Evolutionary conservation across 2,329 filamentous ascomycete genomes (phyloP), one percentile per base, ranked within the genome.

Genomic region (Cordyceps farinosa): DNA sequence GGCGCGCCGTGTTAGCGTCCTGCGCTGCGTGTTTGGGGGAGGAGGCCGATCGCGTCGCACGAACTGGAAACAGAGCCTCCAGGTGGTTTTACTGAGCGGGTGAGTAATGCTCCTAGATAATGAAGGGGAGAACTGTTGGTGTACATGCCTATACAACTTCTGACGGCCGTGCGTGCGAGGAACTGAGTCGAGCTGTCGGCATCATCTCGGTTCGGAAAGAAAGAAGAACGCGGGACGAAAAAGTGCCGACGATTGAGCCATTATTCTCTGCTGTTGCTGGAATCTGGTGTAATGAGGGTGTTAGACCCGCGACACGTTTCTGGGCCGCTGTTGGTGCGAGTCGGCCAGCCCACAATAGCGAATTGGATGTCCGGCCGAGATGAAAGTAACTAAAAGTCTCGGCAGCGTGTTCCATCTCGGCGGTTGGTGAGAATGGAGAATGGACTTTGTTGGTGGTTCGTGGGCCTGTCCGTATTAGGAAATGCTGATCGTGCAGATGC

Each of bases 251-350:
- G 22, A 22, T 22, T 15, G 13, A 40, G 38, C 38, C 10, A 40
- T 15, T 40, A 13, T 40, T 40, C 15, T 15, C 13, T 40, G 11
- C 38, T 40, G 3, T 27, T 51, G 47, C 53, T 56, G 53, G 53
- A 56, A 56, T 56, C 40, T 56, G 40, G 40, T 56, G 15, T 56
- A 56, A 56, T 56, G 38, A 56, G 53, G 40, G 40, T 56, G 53
- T 56, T 56, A 32, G 53, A 45, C 38, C 22, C 13, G 29, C 40
- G 53, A 45, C 53, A 27, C 53, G 34, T 34, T 36, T 3, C 13
- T 9, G 30, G 30, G 48, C 45, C 5, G 17, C 17, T 48, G 44
- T 47, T 47, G 45, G 45, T 48, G 45, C 22, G 32, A 36, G 5
- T 9, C n/a, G 6, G 45, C 48, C 8, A 51, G 30, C 48, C 48